phyloP scores from a whole-genome alignment of 1,139 yeast genomes.

The Meyerozyma athensensis region DNA sequence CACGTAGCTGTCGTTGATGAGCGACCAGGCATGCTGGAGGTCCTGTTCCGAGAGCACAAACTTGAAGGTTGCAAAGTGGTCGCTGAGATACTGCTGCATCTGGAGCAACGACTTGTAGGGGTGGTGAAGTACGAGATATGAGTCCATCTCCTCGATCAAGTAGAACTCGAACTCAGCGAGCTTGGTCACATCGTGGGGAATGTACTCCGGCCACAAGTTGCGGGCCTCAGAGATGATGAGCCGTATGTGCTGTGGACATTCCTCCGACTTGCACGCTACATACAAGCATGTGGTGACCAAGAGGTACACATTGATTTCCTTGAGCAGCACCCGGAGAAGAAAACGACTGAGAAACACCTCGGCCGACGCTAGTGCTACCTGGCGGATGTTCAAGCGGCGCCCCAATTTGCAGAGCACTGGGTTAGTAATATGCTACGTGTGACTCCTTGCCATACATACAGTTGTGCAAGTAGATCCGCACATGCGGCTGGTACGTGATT shows the following conservation, averaged over 20 bases:
- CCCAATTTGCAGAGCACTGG: constrained; percentile 66
- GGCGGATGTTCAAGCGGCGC: constrained; percentile 69
- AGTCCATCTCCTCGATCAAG: constrained; percentile 81
- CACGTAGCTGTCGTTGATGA: constrained; percentile 83
- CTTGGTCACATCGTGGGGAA: constrained; percentile 86
- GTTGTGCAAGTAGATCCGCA: constrained; percentile 66
- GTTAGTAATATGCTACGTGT: constrained; percentile 14
- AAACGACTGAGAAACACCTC: constrained; percentile 79
- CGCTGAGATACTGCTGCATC: constrained; percentile 43
- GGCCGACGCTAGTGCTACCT: constrained; percentile 83
- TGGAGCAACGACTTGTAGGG: constrained; percentile 78
- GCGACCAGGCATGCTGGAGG: constrained; percentile 81
- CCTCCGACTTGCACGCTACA: constrained; percentile 90
- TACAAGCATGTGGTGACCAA: constrained; percentile 82
- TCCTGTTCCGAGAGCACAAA: constrained; percentile 59
- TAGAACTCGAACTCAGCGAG: constrained; percentile 97
- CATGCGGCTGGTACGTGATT: constrained; percentile 53
- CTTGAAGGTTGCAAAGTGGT: constrained; percentile 23
- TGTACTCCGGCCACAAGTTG: constrained; percentile 90
- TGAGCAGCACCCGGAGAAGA: constrained; percentile 63
- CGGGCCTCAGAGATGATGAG: constrained; percentile 81
- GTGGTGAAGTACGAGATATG: constrained; percentile 78
- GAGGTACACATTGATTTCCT: constrained; percentile 78
- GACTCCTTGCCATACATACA: constrained; percentile 15
- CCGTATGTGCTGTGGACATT: constrained; percentile 90